Evolutionary conservation across 164 flowering plant species (phyloP), one percentile per base, ranked within the genome.

Genomic region (Vitis cinerea): DNA sequence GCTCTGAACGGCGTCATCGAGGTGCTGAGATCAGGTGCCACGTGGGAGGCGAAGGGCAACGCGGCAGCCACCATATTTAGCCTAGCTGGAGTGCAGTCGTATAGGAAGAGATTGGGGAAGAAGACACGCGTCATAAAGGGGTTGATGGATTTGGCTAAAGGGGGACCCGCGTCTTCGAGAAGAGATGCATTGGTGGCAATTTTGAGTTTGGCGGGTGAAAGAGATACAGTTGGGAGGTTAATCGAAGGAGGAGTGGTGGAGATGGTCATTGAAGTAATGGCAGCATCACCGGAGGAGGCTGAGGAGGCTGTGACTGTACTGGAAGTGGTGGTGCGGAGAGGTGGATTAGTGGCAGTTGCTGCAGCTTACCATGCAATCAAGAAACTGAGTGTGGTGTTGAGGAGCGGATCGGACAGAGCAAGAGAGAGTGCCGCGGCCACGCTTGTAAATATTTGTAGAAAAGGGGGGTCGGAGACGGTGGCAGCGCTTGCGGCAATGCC

Each of bases 21-120:
- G 74, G 93, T 91, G 15, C 65, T 93, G 3, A 68, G 83, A 5
- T 76, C 83, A 1, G 98, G 95, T 15, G 83, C 83, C 61, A 84
- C 93, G 65, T 90, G 94, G 95, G 98, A 93, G 72, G 93, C 92
- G 1, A 91, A 83, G 72, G 97, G 85, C 14, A 91, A 93, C 62
- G 97, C 98, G 2, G 98, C 98, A 0, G 95, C 97, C 0, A 79
- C 95, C 2, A 56, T 93, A 10, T 90, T 85, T 65, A 91, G 93
- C 77, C 56, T 93, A 16, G 71, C 89, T 0, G 77, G 80, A 3
- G 80, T 82, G 2, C 76, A 77, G 31, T 62, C 80, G 0, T 80
- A 82, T 70, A 70, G 89, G 70, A 83, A 82, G 66, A 68, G 63
- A 53, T 69, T 93, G 0, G 92, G 93, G 59, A 79, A 78, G 77